A percentile compares a stretch with the other conserved stretches of the same genome.
Evolutionary conservation across 1,284 basidiomycete species (phyloP).

Genomic region (Anthracocystis panici-leucophaei): DNA sequence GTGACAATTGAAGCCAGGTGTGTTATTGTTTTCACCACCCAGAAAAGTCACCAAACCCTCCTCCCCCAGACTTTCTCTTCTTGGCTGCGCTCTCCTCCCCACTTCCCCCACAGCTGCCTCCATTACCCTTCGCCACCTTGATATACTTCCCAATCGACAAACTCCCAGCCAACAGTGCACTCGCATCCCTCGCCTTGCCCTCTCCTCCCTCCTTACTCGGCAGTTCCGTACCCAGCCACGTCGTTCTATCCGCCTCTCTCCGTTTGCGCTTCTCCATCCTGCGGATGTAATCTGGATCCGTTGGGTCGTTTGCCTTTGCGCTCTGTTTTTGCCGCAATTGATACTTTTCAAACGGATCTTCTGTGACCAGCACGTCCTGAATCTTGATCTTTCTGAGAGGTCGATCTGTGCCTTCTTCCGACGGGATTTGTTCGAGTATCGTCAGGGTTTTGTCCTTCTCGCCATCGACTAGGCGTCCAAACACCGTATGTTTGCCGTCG

Average conservation of each 20-base stretch:
- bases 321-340: constrained; percentile 33
- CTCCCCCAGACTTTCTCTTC: constrained; percentile 24
- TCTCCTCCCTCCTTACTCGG: neutral
- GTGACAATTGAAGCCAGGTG: no score
- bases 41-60: constrained; percentile 64
- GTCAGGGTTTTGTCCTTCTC: constrained; percentile 81
- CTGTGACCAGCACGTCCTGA: constrained; percentile 49
- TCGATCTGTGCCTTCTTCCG: constrained; percentile 85
- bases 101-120: neutral
- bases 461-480: constrained; percentile 90
- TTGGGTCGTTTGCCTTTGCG: constrained; percentile 44
- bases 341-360: constrained; percentile 64
- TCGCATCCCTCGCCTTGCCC: neutral
- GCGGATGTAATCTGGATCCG: constrained; percentile 41
- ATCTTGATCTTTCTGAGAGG: constrained; percentile 83
- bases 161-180: constrained; percentile 5
- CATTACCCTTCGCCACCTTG: neutral
- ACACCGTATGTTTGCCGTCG: constrained; percentile 88
- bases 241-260: constrained; percentile 64
- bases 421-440: constrained; percentile 82
- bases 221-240: constrained; percentile 59
- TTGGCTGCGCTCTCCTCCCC: neutral
- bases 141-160: constrained; percentile 43
- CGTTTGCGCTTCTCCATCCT: constrained; percentile 58
- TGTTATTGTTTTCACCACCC: constrained; percentile 38